Evolutionary conservation across 371 early-diverging fungal genomes (phyloP).

Genomic region (Gilbertella persicaria): DNA sequence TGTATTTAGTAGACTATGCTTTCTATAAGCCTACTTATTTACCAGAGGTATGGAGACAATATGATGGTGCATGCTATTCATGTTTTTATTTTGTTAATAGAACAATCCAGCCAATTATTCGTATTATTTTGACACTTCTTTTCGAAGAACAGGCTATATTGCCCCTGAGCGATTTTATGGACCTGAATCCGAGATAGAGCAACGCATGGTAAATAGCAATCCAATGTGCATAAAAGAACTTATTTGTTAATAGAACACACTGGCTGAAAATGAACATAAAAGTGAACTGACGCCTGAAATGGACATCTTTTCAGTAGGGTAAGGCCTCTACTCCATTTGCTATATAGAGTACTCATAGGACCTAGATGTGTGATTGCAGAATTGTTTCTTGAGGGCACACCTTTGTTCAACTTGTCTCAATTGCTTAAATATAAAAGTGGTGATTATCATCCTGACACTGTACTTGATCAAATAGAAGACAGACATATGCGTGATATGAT

Average conservation of each 20-base stretch:
- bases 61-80: background rate
- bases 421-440: slow-evolving; percentile 84
- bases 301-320: slow-evolving; percentile 96
- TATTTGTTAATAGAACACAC: slow-evolving; percentile 24
- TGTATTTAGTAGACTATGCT: slow-evolving; percentile 86
- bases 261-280: slow-evolving; percentile 36
- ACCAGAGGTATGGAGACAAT: slow-evolving; percentile 90
- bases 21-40: slow-evolving; percentile 88
- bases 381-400: slow-evolving; percentile 87
- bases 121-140: slow-evolving; percentile 91
- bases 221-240: background rate
- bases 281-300: slow-evolving; percentile 75
- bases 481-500: slow-evolving; percentile 72
- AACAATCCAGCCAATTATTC: slow-evolving; percentile 95
- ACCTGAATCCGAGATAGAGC: slow-evolving; percentile 65
- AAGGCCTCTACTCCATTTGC: slow-evolving; percentile 1
- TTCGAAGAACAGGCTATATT: slow-evolving; percentile 88
- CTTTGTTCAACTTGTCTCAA: slow-evolving; percentile 88
- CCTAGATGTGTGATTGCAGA: slow-evolving; percentile 92
- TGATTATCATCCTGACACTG: slow-evolving; percentile 68
- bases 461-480: slow-evolving; percentile 84
- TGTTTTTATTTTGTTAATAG: slow-evolving; percentile 28
- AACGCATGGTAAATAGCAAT: slow-evolving; percentile 46
- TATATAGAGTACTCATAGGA: background rate
- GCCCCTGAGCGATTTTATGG: slow-evolving; percentile 94